phyloP scores from a whole-genome alignment of 148 eudicot species.

The Hydrangea macrophylla region DNA sequence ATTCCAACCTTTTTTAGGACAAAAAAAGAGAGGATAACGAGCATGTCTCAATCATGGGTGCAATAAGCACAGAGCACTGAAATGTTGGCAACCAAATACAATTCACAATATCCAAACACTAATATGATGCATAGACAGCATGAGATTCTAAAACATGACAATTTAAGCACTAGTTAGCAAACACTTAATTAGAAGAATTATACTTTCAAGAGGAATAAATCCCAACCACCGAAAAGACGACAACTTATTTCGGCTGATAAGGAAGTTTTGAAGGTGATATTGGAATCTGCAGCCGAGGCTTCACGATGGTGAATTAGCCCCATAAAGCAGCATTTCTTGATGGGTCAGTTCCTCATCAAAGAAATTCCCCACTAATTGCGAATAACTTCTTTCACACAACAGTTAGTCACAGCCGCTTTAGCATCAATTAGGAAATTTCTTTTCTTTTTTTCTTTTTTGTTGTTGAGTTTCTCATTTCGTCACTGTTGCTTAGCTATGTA shows the following conservation, averaged over 20 bases:
- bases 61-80: neutral
- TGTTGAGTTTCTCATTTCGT: too few relatives aligned
- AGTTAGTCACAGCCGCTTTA: neutral
- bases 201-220: neutral
- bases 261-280: neutral
- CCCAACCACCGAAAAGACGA: neutral
- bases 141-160: neutral
- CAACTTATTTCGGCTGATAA: slow-evolving; percentile 3
- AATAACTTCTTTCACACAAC: slow-evolving; percentile 1
- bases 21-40: neutral
- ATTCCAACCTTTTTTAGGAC: neutral
- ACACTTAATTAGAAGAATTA: neutral
- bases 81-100: neutral
- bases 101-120: neutral
- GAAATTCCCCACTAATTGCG: neutral
- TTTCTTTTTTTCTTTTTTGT: too few relatives aligned
- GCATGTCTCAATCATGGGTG: neutral
- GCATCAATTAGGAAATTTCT: too few relatives aligned
- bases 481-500: too few relatives aligned
- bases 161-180: neutral
- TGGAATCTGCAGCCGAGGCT: neutral
- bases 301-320: neutral
- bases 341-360: neutral
- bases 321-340: neutral
- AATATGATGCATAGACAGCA: neutral